phyloP scores from a whole-genome alignment of 1,284 basidiomycete genomes.

The Thecaphora frezii region DNA sequence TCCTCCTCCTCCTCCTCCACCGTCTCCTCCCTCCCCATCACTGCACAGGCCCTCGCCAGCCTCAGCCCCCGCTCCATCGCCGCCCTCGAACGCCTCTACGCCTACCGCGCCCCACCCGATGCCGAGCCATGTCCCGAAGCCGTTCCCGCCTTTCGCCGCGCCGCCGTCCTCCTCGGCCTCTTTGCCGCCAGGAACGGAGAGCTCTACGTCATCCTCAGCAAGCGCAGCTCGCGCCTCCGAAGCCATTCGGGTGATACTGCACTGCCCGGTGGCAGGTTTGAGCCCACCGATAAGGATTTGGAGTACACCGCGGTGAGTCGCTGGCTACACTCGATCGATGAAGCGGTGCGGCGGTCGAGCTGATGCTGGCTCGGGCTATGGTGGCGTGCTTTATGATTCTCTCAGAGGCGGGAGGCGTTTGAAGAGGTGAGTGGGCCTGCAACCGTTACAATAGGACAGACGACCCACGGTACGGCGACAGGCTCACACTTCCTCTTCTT shows the following conservation, averaged over 20 bases:
- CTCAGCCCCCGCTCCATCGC: too few relatives aligned
- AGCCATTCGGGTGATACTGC: constrained; percentile 55
- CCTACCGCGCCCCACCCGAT: constrained; percentile 15
- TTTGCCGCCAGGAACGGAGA: constrained; percentile 47
- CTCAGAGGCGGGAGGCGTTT: constrained; percentile 42
- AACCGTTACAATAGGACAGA: too few relatives aligned
- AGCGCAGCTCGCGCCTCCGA: constrained; percentile 30
- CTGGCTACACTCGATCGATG: too few relatives aligned
- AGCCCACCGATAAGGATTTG: constrained; percentile 40
- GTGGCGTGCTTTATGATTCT: too few relatives aligned
- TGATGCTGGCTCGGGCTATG: too few relatives aligned
- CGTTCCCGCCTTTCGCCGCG: constrained; percentile 50
- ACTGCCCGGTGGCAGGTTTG: constrained; percentile 53
- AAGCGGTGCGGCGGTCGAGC: too few relatives aligned
- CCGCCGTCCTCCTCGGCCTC: constrained; percentile 49
- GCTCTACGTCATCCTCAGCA: constrained; percentile 50
- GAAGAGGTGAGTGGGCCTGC: constrained; percentile 50
- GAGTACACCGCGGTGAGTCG: constrained; percentile 51
- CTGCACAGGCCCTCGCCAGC: too few relatives aligned
- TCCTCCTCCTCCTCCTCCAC: too few relatives aligned
- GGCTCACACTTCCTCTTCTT: too few relatives aligned
- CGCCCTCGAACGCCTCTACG: constrained; percentile 29
- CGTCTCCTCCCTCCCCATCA: too few relatives aligned
- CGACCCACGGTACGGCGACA: too few relatives aligned
- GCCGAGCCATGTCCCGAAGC: constrained; percentile 41